Conservation (phyloP, 179 eudicot genomes). For the Beta corolliflora region DNA sequence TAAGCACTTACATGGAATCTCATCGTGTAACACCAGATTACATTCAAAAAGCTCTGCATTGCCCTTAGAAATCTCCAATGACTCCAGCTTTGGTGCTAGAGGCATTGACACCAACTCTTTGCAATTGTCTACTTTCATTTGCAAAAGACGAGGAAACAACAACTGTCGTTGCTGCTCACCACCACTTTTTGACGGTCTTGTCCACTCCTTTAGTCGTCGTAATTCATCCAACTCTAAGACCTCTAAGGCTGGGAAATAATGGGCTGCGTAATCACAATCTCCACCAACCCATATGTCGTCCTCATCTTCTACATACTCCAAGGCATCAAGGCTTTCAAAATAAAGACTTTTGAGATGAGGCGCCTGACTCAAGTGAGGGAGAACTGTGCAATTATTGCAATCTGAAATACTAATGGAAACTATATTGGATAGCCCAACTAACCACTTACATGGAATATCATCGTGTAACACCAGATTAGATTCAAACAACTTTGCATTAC, state of each 20-base stretch:
- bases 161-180: too few species aligned
- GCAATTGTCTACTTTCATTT: neutral
- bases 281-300: too few species aligned
- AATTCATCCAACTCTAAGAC: too few species aligned
- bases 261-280: too few species aligned
- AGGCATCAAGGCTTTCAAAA: too few species aligned
- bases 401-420: too few species aligned
- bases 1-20: too few species aligned
- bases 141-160: conserved; percentile 1
- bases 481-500: neutral
- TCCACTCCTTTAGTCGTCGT: neutral
- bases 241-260: neutral
- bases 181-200: neutral
- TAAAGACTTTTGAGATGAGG: too few species aligned
- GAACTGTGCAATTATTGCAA: neutral
- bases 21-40: neutral
- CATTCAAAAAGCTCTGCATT: neutral
- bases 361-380: neutral
- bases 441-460: too few species aligned
- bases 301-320: too few species aligned
- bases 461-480: neutral
- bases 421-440: too few species aligned
- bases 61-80: neutral
- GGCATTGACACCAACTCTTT: conserved; percentile 15
- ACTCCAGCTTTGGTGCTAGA: conserved; percentile 1